Evolutionary conservation across 2,329 filamentous ascomycete genomes (phyloP), one percentile per base, ranked within the genome.

Genomic region (Trichoderma pleuroti): DNA sequence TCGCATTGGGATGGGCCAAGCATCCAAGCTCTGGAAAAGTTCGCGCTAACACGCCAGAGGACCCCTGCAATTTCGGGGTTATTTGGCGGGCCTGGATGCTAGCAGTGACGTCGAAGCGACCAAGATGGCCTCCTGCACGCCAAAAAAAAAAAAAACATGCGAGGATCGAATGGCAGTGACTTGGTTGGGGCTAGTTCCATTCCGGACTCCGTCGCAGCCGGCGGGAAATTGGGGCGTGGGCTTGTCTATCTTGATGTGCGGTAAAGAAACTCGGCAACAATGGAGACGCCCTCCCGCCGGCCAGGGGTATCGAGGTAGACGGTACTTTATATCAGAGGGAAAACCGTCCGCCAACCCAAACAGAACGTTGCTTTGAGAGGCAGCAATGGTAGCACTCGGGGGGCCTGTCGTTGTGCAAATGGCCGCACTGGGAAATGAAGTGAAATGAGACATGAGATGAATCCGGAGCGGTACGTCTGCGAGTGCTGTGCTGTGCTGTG

Each of bases 61-160:
- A 63, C 49, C 68, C 68, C 68, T 70, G 68, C 30, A 70, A 70
- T 65, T 59, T 70, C 68, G 68, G 68, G 60, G 68, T 59, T 64
- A 65, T 70, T 65, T 65, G 60, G 61, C 67, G 57, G 67, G 67
- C 42, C 59, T 39, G 59, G 30, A 49, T 54, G 57, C 26, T 30
- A 28, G 39, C 11, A 59, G 68, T 65, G 68, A 70, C 60, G 68
- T 70, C 59, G 67, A 69, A 56, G 49, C 57, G 49, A 69, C 59
- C 39, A 52, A 70, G 61, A 65, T 70, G 60, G 60, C 16, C 46
- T 65, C 32, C 68, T 70, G 68, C 68, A 65, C 56, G 56, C 65
- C 65, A 68, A 61, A 68, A 70, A 49, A n/a, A n/a, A n/a, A n/a
- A n/a, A n/a, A n/a, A n/a, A n/a, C n/a, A 34, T 70, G 68, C 59